Evolutionary conservation across 139 green algal genomes (phyloP).

Genomic region (Chlamydomonas sp.): DNA sequence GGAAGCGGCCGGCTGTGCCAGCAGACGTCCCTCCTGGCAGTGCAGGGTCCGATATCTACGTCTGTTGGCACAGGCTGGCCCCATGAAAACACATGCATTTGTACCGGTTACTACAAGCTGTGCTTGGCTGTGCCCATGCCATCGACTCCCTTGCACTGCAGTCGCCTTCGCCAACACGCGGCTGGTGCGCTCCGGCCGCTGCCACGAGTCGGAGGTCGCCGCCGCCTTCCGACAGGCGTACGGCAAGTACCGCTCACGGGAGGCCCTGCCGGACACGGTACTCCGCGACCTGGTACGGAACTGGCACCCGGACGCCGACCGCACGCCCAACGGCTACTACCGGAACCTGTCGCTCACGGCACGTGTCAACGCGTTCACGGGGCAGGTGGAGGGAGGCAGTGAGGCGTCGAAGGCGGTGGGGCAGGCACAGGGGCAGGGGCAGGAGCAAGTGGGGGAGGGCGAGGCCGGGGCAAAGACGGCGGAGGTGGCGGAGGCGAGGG

Average conservation of each 20-base stretch:
- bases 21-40: too few relatives aligned
- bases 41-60: too few relatives aligned
- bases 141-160: constrained; percentile 20
- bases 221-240: constrained; percentile 53
- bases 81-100: too few relatives aligned
- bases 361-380: constrained; percentile 21
- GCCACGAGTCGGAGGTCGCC: constrained; percentile 81
- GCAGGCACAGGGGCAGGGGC: too few relatives aligned
- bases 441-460: too few relatives aligned
- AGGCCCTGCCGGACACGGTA: constrained; percentile 53
- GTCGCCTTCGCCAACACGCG: constrained; percentile 61
- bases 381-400: constrained; percentile 2
- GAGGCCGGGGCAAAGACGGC: too few relatives aligned
- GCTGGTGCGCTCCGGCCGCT: constrained; percentile 66
- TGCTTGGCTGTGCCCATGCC: not conserved
- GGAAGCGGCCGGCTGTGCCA: too few relatives aligned
- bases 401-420: not conserved
- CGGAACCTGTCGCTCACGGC: not conserved
- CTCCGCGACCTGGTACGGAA: constrained; percentile 75
- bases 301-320: constrained; percentile 64
- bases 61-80: too few relatives aligned
- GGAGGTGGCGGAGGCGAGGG: too few relatives aligned
- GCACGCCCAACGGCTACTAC: constrained; percentile 50
- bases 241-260: constrained; percentile 50
- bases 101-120: too few relatives aligned